Evolutionary conservation across 1,284 basidiomycete species (phyloP).

Genomic region (Papiliotrema nemorosa): DNA sequence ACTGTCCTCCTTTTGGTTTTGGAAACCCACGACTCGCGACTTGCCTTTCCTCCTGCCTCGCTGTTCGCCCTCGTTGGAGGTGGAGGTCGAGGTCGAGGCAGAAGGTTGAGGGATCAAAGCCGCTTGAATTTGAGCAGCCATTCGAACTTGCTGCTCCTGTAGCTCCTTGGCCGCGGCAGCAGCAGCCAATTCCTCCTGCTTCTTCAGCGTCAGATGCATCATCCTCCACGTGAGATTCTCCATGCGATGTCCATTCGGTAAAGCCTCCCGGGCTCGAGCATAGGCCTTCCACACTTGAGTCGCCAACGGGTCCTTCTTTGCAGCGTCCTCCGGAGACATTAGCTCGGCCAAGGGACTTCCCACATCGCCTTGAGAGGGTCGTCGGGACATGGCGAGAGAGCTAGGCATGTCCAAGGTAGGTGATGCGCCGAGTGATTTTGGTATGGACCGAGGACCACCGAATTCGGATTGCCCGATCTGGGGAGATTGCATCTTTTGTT

Average conservation of each 20-base stretch:
- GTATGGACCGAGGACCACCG: too few species aligned
- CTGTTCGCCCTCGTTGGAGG: slow-evolving; percentile 14
- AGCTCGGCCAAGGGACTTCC: slow-evolving; percentile 23
- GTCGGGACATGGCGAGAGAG: slow-evolving; percentile 20
- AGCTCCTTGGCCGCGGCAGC: slow-evolving; percentile 10
- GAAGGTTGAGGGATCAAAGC: not conserved
- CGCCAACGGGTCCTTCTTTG: slow-evolving; percentile 76
- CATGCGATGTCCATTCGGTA: slow-evolving; percentile 92
- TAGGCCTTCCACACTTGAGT: slow-evolving; percentile 98
- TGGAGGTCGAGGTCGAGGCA: slow-evolving; percentile 1
- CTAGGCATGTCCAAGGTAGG: not conserved
- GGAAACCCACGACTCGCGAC: slow-evolving; percentile 52
- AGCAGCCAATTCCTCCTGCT: slow-evolving; percentile 31
- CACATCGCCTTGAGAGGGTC: slow-evolving; percentile 30
- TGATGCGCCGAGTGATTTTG: not conserved
- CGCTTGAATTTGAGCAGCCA: not conserved
- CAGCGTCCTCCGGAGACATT: slow-evolving; percentile 41
- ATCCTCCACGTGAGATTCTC: slow-evolving; percentile 97
- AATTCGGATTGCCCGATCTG: not conserved
- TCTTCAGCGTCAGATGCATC: slow-evolving; percentile 79
- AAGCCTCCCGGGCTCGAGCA: slow-evolving; percentile 75
- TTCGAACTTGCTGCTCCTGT: slow-evolving; percentile 3
- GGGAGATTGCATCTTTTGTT: not conserved
- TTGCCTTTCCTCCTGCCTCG: slow-evolving; percentile 56
- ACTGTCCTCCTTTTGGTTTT: slow-evolving; percentile 16